Percentiles rank a stretch among this genome's conserved stretches.
These are phyloP conservation scores for Mucor sp. DNA, from an alignment of 371 early-diverging fungal species.

Conservation along the genomic window DNA sequence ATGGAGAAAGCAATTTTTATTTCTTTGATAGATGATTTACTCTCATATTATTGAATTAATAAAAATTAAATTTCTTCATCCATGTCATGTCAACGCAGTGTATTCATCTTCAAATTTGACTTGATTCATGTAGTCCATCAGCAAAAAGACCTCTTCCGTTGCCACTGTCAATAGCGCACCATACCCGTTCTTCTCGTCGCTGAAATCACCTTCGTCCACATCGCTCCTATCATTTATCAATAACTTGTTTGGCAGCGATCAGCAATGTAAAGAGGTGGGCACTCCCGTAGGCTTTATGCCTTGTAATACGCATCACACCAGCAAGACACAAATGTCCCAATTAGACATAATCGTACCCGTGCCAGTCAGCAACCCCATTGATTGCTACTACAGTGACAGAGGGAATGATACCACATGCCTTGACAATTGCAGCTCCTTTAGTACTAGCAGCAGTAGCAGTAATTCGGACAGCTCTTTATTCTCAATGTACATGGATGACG, in stretches of 20 bases:
- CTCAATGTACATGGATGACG: constrained; percentile 10
- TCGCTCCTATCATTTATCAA: constrained; percentile 21
- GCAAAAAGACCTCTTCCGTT: neutral
- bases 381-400: constrained; percentile 11
- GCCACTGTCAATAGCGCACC: constrained; percentile 9
- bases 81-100: neutral
- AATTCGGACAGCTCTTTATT: constrained; percentile 5
- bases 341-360: constrained; percentile 13
- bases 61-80: neutral
- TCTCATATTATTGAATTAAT: constrained; percentile 1
- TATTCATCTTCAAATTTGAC: neutral
- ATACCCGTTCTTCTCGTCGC: constrained; percentile 22
- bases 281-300: constrained; percentile 30
- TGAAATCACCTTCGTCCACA: constrained; percentile 7
- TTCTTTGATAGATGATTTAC: constrained; percentile 7
- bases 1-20: constrained; percentile 1
- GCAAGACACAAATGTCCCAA: constrained; percentile 16
- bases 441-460: constrained; percentile 15
- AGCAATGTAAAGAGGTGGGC: constrained; percentile 7
- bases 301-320: neutral
- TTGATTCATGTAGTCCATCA: neutral
- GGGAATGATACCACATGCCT: neutral
- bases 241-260: constrained; percentile 4
- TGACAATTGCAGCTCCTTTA: constrained; percentile 16
- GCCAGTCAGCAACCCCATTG: constrained; percentile 17